Percentiles rank a stretch among this genome's conserved stretches.
Conservation (phyloP, 257 asterid species). For the Orobanche coerulescens region DNA sequence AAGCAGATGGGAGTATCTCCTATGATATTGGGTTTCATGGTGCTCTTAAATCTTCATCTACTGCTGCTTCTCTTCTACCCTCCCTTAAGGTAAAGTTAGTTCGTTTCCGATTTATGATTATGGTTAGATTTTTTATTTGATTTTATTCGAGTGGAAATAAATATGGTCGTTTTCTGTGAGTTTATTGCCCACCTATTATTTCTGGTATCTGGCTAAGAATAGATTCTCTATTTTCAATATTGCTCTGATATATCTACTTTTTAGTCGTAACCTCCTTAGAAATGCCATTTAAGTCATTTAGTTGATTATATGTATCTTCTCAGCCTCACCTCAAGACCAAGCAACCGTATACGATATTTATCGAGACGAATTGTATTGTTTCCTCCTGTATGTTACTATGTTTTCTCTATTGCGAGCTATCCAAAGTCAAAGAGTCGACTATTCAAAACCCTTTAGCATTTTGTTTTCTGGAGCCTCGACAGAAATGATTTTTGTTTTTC, state of each 20-base stretch:
- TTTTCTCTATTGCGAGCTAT: not conserved
- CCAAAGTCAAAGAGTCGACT: not conserved
- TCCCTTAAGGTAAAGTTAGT: constrained; percentile 48
- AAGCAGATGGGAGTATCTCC: constrained; percentile 77
- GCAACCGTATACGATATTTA: not conserved
- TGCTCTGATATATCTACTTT: not conserved
- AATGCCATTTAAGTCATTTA: not conserved
- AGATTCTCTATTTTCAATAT: constrained; percentile 8
- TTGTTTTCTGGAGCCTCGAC: not conserved
- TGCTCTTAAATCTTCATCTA: constrained; percentile 62
- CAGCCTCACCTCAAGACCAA: not conserved
- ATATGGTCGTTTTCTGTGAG: not conserved
- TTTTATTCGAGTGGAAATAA: not conserved
- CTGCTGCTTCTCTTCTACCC: constrained; percentile 41
- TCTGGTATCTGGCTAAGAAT: not conserved
- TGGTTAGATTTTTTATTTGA: constrained; percentile 3
- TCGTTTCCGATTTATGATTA: constrained; percentile 1
- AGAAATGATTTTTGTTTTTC: not conserved
- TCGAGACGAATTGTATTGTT: not conserved
- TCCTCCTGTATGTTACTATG: not conserved
- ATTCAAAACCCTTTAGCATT: not conserved
- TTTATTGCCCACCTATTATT: not conserved
- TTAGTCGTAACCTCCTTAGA: not conserved
- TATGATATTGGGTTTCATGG: constrained; percentile 77
- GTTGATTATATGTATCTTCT: not conserved